Evolutionary conservation across 2,329 filamentous ascomycete genomes (phyloP).

Genomic region (Trichoderma simmonsii): DNA sequence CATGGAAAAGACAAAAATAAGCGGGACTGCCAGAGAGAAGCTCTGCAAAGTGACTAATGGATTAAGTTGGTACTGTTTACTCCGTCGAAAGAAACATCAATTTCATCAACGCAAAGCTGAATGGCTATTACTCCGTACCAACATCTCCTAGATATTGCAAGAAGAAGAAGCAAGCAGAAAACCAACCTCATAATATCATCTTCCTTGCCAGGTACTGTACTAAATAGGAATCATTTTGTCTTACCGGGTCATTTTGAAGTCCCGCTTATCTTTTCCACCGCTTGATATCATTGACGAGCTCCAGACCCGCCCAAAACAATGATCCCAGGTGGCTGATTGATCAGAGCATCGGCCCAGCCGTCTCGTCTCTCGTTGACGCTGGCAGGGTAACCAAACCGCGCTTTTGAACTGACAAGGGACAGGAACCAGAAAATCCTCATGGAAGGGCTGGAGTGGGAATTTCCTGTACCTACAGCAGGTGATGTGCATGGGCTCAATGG

Average conservation of each 20-base stretch:
- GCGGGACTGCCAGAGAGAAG: neutral
- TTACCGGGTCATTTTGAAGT: neutral
- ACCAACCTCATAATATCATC: neutral
- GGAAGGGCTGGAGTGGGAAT: neutral
- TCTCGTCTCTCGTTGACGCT: neutral
- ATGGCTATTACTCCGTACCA: neutral
- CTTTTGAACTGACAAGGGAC: neutral
- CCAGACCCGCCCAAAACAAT: constrained; percentile 11
- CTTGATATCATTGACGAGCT: neutral
- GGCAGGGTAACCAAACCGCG: constrained; percentile 18
- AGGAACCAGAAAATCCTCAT: neutral
- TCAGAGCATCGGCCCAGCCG: neutral
- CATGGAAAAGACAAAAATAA: constrained; percentile 3
- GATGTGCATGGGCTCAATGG: constrained; percentile 1
- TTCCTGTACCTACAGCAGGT: neutral
- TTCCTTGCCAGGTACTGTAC: neutral
- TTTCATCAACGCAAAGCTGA: neutral
- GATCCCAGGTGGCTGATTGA: neutral
- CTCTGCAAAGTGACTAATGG: neutral
- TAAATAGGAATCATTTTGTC: neutral
- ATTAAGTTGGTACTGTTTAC: neutral
- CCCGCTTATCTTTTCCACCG: neutral
- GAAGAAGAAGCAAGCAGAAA: neutral
- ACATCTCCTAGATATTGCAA: neutral
- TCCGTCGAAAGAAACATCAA: neutral